Base-by-base conservation (phyloP, 345 rosid species). In the Dimocarpus longan region DNA sequence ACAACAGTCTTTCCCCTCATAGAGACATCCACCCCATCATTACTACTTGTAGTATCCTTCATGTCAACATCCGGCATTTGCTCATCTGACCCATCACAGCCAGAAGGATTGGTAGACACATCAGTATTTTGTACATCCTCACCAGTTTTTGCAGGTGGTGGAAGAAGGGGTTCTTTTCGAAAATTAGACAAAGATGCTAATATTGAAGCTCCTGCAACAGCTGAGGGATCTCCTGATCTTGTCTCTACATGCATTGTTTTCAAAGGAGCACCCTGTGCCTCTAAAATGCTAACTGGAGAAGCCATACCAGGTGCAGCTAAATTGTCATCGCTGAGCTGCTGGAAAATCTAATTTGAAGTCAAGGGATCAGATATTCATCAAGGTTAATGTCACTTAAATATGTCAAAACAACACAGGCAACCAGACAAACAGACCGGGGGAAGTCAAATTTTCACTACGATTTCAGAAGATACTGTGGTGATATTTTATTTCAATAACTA, bases 161-260 rank as follows among this genome's bases (percentile, higher is more conserved):
- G 91, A 79, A 91, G 83, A 62, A 90, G 88, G 68, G 91, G 86
- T 71, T 86, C 89, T 80, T 90, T 86, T 28, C 78, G 91, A 77
- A 82, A 74, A 84, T 89, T 88, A 44, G 97, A 91, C 69, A 95
- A 86, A 82, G 97, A 95, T 48, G 98, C 95, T 82, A 94, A 84
- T 84, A 94, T 93, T 43, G 98, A 92, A 67, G 97, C 98, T 71
- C 97, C 97, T 42, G 93, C 89, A 87, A 85, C 92, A 86, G 93
- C 92, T 66, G 98, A 91, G 24, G 97, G 85, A 75, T 90, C 98
- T 77, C 97, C 92, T 39, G 99, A 81, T 82, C 93, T 90, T 75
- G 97, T 83, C 88, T 94, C 98, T 16, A 89, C 79, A 76, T 90
- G 95, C 74, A 94, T 86, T 54, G 92, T 92, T 81, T 94, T 91